Evolutionary conservation across 73 alveolate genomes (phyloP), one percentile per base, ranked within the genome.

Genomic region (Paramecium sonneborni): DNA sequence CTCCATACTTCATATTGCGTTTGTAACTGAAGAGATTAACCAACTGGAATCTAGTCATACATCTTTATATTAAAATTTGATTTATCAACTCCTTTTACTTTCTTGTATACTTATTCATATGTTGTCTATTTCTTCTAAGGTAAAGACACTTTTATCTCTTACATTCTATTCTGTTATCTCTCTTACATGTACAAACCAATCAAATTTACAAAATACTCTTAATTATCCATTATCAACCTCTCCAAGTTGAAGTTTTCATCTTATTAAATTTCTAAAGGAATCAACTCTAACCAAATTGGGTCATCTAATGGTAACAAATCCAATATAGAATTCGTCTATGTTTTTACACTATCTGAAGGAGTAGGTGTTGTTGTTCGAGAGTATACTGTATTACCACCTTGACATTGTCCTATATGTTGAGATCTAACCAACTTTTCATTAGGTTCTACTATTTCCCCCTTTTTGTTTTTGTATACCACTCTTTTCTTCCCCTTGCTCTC

Each of bases 241-340:
- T 79, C 69, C 7, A 79, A 10, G 55, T 38, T 24, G 90, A 79
- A 79, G 20, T 79, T 39, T 7, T 28, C 56, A 46, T 79, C 90
- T 10, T 43, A 24, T 44, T 79, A 48, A 1, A 79, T 79, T 79
- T 79, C 90, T 3, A 12, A 7, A 0, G 90, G 90, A 21, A 79
- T 79, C 69, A 79, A 39, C 20, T 79, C 90, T 28, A 79, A 44
- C 90, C 90, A 79, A n/a, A 79, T 20, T 7, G 90, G 90, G 24
- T 79, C 90, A 46, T 79, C 90, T 20, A 79, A 11, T 1, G 90
- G 90, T 11, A 79, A 8, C 12, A 43, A 79, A 24, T 79, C 90
- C 3, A 79, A 23, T 10, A 43, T 79, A 9, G 76, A 14, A 24
- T 46, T 79, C 35, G 72, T 44, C 14, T 24, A 52, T 18, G 32